These are phyloP conservation scores for Hygrophila difformis DNA, from an alignment of 257 asterid genomes.

Conservation along the genomic window DNA sequence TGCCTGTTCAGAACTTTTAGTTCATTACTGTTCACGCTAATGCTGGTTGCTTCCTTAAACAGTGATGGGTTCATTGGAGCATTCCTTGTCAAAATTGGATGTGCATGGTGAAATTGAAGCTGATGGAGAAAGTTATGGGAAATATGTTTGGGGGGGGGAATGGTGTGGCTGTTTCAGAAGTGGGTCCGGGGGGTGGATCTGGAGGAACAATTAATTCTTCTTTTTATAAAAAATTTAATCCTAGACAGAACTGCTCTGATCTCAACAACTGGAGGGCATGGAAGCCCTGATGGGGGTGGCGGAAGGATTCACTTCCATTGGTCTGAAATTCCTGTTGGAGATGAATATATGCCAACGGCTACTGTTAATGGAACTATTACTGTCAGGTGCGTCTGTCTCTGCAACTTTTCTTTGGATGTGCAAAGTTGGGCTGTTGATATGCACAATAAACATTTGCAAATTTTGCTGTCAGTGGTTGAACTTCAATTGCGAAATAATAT, in stretches of 20 bases:
- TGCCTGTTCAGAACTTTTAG: too few relatives aligned
- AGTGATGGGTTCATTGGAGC: slow-evolving; percentile 88
- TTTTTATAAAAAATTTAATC: slow-evolving; percentile 51
- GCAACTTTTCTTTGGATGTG: slow-evolving; percentile 12
- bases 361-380: slow-evolving; percentile 46
- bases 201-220: slow-evolving; percentile 92
- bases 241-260: slow-evolving; percentile 39
- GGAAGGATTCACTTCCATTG: slow-evolving; percentile 93
- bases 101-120: slow-evolving; percentile 63
- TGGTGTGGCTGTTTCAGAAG: slow-evolving; percentile 30
- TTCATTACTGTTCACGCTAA: too few relatives aligned
- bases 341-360: slow-evolving; percentile 70
- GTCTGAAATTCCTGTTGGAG: slow-evolving; percentile 62
- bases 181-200: slow-evolving; percentile 86
- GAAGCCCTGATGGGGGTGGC: slow-evolving; percentile 74
- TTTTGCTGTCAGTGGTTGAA: too few relatives aligned
- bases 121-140: slow-evolving; percentile 64
- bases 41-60: slow-evolving; percentile 29
- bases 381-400: slow-evolving; percentile 44
- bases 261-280: slow-evolving; percentile 78
- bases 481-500: too few relatives aligned
- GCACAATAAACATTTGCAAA: too few relatives aligned
- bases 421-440: too few relatives aligned
- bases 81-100: slow-evolving; percentile 52
- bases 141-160: slow-evolving; percentile 27